Conservation (phyloP, 495 filamentous ascomycete genomes). For the Sporormia fimetaria region DNA sequence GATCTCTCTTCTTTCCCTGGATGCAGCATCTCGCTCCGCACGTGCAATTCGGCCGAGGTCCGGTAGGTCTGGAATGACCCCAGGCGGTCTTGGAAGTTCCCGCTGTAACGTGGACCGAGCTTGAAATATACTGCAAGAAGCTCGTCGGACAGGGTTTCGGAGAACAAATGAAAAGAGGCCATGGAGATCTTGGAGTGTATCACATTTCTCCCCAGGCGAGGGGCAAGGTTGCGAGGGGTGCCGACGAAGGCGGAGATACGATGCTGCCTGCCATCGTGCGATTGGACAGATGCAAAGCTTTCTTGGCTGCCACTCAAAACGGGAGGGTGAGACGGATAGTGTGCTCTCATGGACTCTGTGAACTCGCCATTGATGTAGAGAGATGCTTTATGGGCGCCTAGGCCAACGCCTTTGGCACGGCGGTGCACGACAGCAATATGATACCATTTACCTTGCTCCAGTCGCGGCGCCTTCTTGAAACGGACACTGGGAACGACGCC, state of each 20-base stretch:
- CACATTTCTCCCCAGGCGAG: slow-evolving; percentile 63
- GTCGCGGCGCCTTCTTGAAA: slow-evolving; percentile 65
- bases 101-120: slow-evolving; percentile 79
- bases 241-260: slow-evolving; percentile 86
- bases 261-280: slow-evolving; percentile 30
- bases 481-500: slow-evolving; percentile 79
- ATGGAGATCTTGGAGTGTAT: slow-evolving; percentile 76
- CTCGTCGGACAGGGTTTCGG: slow-evolving; percentile 82
- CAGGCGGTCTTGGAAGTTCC: slow-evolving; percentile 91
- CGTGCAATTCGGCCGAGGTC: slow-evolving; percentile 80
- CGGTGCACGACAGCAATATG: slow-evolving; percentile 81
- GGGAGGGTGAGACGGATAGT: slow-evolving; percentile 67
- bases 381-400: slow-evolving; percentile 68
- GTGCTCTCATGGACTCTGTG: slow-evolving; percentile 77
- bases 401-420: slow-evolving; percentile 45
- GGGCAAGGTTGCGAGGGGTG: slow-evolving; percentile 81
- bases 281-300: slow-evolving; percentile 49
- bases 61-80: slow-evolving; percentile 95
- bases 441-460: slow-evolving; percentile 73
- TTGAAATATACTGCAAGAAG: slow-evolving; percentile 81
- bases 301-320: slow-evolving; percentile 46
- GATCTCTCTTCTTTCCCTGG: slow-evolving; percentile 85
- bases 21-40: slow-evolving; percentile 84
- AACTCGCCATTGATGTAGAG: slow-evolving; percentile 91
- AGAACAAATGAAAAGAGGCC: slow-evolving; percentile 76